Evolutionary conservation across 805 yeast species (phyloP).

Genomic region (Wickerhamiella qilinensis): DNA sequence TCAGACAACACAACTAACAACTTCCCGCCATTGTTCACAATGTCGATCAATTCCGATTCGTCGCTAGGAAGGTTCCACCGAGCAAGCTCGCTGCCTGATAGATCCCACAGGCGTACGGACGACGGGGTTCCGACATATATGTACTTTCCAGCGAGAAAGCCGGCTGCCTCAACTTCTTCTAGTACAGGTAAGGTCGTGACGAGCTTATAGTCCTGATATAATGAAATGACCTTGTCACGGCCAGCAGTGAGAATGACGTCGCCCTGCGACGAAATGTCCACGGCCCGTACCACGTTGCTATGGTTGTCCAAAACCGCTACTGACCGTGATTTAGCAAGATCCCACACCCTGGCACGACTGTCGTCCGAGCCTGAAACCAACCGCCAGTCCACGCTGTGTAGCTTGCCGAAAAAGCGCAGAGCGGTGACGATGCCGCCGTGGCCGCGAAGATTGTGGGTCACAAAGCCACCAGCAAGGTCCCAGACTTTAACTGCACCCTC

Average conservation of each 20-base stretch:
- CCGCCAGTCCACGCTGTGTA: constrained; percentile 49
- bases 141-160: constrained; percentile 17
- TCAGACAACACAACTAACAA: constrained; percentile 40
- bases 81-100: constrained; percentile 10
- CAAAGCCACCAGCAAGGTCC: constrained; percentile 76
- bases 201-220: constrained; percentile 30
- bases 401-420: constrained; percentile 55
- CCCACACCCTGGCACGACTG: constrained; percentile 44
- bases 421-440: constrained; percentile 84
- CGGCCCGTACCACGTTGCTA: constrained; percentile 69
- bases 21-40: constrained; percentile 3
- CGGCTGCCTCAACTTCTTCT: constrained; percentile 30
- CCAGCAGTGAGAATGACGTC: constrained; percentile 62
- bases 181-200: constrained; percentile 52
- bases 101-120: constrained; percentile 10
- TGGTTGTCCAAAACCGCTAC: constrained; percentile 54
- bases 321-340: constrained; percentile 53
- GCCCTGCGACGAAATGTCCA: constrained; percentile 44
- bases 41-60: constrained; percentile 10
- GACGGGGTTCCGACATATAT: constrained; percentile 11
- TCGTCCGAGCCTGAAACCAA: constrained; percentile 58
- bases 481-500: constrained; percentile 86
- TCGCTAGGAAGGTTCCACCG: constrained; percentile 10
- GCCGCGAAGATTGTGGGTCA: constrained; percentile 83
- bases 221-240: constrained; percentile 67